Conservation (phyloP, 1,284 basidiomycete genomes). For the Heterobasidion parviporum region DNA sequence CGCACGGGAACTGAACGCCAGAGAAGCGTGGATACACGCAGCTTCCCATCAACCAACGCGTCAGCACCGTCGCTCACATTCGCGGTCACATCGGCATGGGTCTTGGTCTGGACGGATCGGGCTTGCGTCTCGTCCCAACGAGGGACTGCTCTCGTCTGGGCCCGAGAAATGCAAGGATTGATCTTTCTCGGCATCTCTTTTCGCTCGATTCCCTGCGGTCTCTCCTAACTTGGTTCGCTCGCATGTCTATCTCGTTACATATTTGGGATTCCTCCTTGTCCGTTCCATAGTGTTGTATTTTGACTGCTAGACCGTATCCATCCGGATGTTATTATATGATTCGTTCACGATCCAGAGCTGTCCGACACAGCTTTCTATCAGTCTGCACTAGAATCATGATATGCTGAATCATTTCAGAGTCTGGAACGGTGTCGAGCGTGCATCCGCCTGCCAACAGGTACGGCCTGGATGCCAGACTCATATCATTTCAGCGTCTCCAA, state of each 20-base stretch:
- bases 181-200: not conserved
- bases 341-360: no score
- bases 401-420: no score
- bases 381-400: no score
- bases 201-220: not conserved
- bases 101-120: slow-evolving; percentile 30
- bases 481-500: no score
- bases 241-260: not conserved
- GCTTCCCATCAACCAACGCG: slow-evolving; percentile 11
- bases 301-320: not conserved
- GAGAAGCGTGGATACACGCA: slow-evolving; percentile 54
- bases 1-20: slow-evolving; percentile 48
- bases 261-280: not conserved
- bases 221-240: not conserved
- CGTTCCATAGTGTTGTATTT: not conserved
- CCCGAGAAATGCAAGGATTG: slow-evolving; percentile 22
- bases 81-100: slow-evolving; percentile 18
- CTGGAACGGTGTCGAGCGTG: no score
- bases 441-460: no score
- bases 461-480: no score
- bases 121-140: slow-evolving; percentile 34
- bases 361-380: no score
- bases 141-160: slow-evolving; percentile 29
- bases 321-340: no score
- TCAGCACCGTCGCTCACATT: slow-evolving; percentile 22